Evolutionary conservation across 1,284 basidiomycete genomes (phyloP).

Genomic region (Sphaerobolus stellatus): DNA sequence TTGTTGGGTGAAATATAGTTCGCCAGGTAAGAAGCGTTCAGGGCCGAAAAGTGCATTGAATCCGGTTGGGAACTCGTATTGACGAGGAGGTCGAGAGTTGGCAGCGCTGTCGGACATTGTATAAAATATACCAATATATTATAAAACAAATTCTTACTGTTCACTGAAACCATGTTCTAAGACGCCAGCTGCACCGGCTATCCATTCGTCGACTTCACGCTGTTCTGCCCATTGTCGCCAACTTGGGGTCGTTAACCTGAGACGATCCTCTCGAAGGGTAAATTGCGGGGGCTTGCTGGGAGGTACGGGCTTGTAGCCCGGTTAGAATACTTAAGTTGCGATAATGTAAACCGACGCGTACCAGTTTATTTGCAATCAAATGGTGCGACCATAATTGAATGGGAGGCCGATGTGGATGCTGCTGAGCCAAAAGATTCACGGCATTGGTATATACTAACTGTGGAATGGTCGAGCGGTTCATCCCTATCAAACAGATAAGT

Average conservation of each 20-base stretch:
- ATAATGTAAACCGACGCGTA: conserved; percentile 22
- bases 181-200: conserved; percentile 85
- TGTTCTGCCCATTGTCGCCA: conserved; percentile 85
- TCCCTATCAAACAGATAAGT: conserved; percentile 43
- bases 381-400: conserved; percentile 81
- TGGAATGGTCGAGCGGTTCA: conserved; percentile 70
- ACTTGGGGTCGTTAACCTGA: conserved; percentile 70
- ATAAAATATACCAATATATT: conserved; percentile 3
- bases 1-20: conserved; percentile 86
- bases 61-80: conserved; percentile 96
- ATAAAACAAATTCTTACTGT: conserved; percentile 48
- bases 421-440: conserved; percentile 56
- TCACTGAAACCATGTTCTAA: conserved; percentile 88
- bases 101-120: conserved; percentile 42
- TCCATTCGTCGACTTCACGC: conserved; percentile 90
- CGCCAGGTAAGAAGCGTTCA: conserved; percentile 84
- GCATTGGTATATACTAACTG: conserved; percentile 75
- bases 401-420: conserved; percentile 47
- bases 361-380: conserved; percentile 79
- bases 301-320: conserved; percentile 57
- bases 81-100: conserved; percentile 52
- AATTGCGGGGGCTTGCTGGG: conserved; percentile 58
- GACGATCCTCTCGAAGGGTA: conserved; percentile 71
- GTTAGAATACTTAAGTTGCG: neutral
- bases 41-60: conserved; percentile 84